Conservation (phyloP, 306 rosid genomes). For the Trifolium dubium region DNA sequence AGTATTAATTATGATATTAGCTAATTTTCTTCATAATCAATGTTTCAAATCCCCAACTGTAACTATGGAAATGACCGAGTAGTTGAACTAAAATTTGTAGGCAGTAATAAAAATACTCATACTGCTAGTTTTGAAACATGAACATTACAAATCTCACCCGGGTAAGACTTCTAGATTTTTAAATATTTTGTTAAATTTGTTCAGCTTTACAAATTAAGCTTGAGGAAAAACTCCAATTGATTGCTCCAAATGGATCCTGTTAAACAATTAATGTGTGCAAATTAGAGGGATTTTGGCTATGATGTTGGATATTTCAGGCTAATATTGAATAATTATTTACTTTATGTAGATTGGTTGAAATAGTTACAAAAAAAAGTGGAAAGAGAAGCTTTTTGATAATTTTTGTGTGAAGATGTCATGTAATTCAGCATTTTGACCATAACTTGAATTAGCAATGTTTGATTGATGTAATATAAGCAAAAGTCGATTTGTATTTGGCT, state of each 20-base stretch:
- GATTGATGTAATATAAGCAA: too few relatives aligned
- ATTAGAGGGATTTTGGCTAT: background rate
- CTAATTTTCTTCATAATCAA: conserved; percentile 12
- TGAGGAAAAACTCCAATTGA: too few relatives aligned
- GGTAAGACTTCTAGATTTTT: background rate
- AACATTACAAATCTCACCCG: background rate
- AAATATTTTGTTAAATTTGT: background rate
- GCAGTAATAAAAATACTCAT: background rate
- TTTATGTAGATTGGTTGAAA: too few relatives aligned
- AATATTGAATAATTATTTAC: too few relatives aligned
- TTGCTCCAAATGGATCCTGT: background rate
- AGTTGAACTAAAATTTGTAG: conserved; percentile 16
- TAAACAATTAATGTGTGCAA: background rate
- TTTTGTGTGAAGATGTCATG: background rate
- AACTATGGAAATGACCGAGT: conserved; percentile 9
- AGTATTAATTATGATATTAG: conserved; percentile 2
- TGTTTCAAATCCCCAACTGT: conserved; percentile 16
- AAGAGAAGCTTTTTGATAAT: too few relatives aligned
- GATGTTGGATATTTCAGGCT: background rate
- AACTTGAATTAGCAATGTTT: background rate
- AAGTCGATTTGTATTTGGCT: too few relatives aligned
- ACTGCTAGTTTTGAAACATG: background rate
- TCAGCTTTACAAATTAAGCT: background rate
- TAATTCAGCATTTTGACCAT: background rate
- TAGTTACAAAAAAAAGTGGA: too few relatives aligned